phyloP scores from a whole-genome alignment of 192 early-diverging fungal species.

The Coemansia sp. region DNA sequence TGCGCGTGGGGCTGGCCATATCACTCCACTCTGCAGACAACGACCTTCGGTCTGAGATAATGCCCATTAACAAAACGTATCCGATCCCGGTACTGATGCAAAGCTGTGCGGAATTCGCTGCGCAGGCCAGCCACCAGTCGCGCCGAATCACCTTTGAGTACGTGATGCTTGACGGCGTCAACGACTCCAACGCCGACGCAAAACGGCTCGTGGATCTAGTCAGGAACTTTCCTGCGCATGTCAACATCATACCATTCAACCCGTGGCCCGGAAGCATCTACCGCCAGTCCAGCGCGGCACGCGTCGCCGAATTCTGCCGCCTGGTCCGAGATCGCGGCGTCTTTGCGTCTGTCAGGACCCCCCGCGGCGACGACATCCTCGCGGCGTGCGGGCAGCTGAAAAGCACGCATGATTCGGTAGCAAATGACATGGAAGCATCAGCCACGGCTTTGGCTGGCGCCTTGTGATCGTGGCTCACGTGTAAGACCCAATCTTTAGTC shows the following conservation, averaged over 20 bases:
- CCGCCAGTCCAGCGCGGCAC: conserved; percentile 55
- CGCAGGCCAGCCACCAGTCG: conserved; percentile 55
- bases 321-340: conserved; percentile 54
- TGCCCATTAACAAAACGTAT: conserved; percentile 86
- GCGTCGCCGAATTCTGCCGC: conserved; percentile 60
- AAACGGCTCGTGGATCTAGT: conserved; percentile 64
- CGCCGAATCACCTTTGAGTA: conserved; percentile 88
- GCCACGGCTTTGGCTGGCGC: neutral
- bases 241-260: conserved; percentile 84
- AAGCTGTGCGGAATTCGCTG: conserved; percentile 65
- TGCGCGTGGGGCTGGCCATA: conserved; percentile 72
- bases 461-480: neutral
- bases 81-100: conserved; percentile 67
- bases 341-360: conserved; percentile 61
- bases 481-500: neutral
- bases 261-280: conserved; percentile 81
- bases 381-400: conserved; percentile 77
- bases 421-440: neutral
- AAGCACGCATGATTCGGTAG: conserved; percentile 18
- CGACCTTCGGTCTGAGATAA: conserved; percentile 69
- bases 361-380: conserved; percentile 73
- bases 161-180: conserved; percentile 85
- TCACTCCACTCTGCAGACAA: conserved; percentile 85
- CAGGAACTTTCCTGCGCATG: conserved; percentile 66
- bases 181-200: conserved; percentile 72